Evolutionary conservation across 257 asterid species (phyloP).

Genomic region (Mentha longifolia): DNA sequence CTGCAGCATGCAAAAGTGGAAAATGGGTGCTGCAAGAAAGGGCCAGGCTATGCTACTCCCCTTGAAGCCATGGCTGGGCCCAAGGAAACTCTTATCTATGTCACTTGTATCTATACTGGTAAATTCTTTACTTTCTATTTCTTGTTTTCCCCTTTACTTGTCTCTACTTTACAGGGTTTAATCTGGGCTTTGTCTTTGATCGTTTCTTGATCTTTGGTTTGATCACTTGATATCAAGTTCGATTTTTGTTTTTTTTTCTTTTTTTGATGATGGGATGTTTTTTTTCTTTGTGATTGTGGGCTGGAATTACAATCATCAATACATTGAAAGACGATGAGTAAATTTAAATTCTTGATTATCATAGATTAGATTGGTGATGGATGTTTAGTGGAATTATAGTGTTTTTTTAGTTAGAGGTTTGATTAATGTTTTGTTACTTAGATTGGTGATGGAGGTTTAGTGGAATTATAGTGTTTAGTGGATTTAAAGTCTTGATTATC

Average conservation of each 20-base stretch:
- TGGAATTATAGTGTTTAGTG: no score
- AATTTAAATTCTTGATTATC: not conserved
- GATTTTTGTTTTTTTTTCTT: not conserved
- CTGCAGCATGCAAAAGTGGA: slow-evolving; percentile 53
- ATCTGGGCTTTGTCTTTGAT: slow-evolving; percentile 7
- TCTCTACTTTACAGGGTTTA: not conserved
- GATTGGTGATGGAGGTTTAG: no score
- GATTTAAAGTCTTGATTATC: no score
- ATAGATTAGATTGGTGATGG: not conserved
- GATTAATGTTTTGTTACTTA: no score
- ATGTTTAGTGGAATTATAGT: not conserved
- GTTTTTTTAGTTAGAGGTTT: not conserved
- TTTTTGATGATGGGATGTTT: not conserved
- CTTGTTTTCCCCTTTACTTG: not conserved
- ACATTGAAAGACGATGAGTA: not conserved
- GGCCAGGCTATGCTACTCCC: slow-evolving; percentile 94
- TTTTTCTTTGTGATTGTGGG: not conserved
- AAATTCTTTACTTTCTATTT: not conserved
- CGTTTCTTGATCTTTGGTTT: slow-evolving; percentile 7
- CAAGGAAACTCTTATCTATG: slow-evolving; percentile 80
- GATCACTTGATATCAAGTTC: not conserved
- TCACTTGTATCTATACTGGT: slow-evolving; percentile 91
- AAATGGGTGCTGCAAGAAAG: slow-evolving; percentile 62
- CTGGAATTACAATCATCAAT: not conserved
- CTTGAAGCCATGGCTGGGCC: slow-evolving; percentile 96